phyloP scores from a whole-genome alignment of 305 asterid genomes.

The Striga hermonthica region DNA sequence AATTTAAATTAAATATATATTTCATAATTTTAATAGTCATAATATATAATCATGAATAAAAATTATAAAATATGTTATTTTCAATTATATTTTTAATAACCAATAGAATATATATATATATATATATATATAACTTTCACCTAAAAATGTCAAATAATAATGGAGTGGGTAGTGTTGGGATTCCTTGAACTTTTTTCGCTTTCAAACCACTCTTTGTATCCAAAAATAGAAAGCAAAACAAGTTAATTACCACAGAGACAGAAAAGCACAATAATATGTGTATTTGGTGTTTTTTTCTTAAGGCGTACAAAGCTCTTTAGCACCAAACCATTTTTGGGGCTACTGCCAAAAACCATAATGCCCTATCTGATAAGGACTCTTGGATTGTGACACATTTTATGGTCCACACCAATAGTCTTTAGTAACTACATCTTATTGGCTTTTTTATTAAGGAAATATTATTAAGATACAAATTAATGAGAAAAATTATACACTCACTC shows the following conservation, averaged over 20 bases:
- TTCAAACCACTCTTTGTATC: conserved; percentile 18
- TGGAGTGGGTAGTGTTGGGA: background rate
- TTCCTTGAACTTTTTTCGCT: background rate
- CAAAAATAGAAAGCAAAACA: conserved; percentile 33
- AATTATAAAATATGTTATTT: too few relatives aligned
- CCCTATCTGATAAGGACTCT: conserved; percentile 38
- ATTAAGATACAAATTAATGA: background rate
- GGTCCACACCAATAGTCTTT: too few relatives aligned
- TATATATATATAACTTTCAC: background rate
- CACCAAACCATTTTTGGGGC: conserved; percentile 33
- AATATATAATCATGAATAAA: too few relatives aligned
- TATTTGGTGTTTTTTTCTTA: conserved; percentile 16
- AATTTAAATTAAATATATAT: too few relatives aligned
- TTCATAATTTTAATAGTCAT: too few relatives aligned
- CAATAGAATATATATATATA: too few relatives aligned
- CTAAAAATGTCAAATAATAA: conserved; percentile 12
- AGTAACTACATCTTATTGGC: background rate
- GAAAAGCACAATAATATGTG: conserved; percentile 29
- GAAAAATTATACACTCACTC: background rate
- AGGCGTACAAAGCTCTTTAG: conserved; percentile 31
- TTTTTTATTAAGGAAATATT: background rate
- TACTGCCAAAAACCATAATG: conserved; percentile 34
- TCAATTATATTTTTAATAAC: too few relatives aligned
- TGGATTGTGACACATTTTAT: conserved; percentile 37
- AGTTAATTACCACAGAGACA: conserved; percentile 1